Percentiles rank a stretch among this genome's conserved stretches.
Evolutionary conservation across 1,284 basidiomycete genomes (phyloP).

Genomic region (Sanguinoderma infundibulare): DNA sequence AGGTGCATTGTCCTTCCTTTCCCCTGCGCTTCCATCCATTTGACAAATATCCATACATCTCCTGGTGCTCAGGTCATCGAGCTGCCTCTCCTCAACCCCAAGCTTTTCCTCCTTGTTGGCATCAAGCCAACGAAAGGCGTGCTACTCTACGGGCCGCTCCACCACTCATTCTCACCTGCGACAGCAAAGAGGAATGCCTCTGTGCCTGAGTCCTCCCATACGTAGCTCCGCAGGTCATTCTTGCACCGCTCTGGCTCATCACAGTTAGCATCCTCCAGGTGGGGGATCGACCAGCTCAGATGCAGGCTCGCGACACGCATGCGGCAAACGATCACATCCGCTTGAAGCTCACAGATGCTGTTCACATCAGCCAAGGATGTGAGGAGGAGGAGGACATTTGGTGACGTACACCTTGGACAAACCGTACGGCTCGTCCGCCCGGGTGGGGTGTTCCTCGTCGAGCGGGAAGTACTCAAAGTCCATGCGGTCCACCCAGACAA

Average conservation of each 20-base stretch:
- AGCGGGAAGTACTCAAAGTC: slow-evolving; percentile 72
- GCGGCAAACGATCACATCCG: slow-evolving; percentile 64
- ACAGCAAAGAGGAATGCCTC: slow-evolving; percentile 68
- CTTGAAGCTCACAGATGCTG: slow-evolving; percentile 72
- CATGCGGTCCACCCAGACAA: slow-evolving; percentile 54
- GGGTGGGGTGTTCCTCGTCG: slow-evolving; percentile 70
- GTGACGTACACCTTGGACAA: slow-evolving; percentile 69
- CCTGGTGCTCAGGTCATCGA: slow-evolving; percentile 79
- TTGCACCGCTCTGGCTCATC: slow-evolving; percentile 38
- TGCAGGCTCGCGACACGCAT: slow-evolving; percentile 74
- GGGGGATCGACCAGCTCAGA: slow-evolving; percentile 61
- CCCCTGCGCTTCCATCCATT: neutral
- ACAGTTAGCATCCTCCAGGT: slow-evolving; percentile 40
- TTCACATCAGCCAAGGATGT: neutral
- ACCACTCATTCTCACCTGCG: slow-evolving; percentile 47
- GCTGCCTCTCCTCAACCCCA: slow-evolving; percentile 93
- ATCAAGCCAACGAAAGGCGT: slow-evolving; percentile 97
- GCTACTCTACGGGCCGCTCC: slow-evolving; percentile 86
- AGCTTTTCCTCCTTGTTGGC: slow-evolving; percentile 93
- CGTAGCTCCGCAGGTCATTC: slow-evolving; percentile 77
- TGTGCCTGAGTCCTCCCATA: slow-evolving; percentile 64
- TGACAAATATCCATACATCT: neutral
- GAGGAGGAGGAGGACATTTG: neutral
- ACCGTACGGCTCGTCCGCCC: slow-evolving; percentile 78
- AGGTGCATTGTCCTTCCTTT: slow-evolving; percentile 53